A percentile compares a stretch with the other conserved stretches of the same genome.
phyloP scores from a whole-genome alignment of 257 asterid species.

The Fraxinus cuspidata region DNA sequence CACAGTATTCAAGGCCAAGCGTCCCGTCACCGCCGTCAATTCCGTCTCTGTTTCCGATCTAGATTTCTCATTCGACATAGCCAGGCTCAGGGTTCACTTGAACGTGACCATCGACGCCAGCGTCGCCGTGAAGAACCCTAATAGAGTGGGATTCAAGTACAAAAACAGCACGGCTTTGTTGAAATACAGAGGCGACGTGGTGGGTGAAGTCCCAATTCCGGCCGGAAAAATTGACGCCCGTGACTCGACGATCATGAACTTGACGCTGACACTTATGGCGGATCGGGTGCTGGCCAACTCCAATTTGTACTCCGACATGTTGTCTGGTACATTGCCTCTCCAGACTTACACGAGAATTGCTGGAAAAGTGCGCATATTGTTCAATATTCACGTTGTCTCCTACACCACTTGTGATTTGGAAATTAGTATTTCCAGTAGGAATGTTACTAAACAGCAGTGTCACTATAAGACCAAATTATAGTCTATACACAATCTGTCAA shows the following conservation, averaged over 20 bases:
- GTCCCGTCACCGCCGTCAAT: conserved; percentile 50
- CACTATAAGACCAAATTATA: conserved; percentile 58
- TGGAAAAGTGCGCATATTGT: conserved; percentile 50
- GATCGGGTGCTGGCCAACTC: conserved; percentile 53
- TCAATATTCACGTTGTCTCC: conserved; percentile 50
- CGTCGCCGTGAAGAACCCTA: conserved; percentile 56
- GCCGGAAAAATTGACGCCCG: conserved; percentile 56
- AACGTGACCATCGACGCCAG: conserved; percentile 46
- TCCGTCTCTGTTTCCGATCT: conserved; percentile 47
- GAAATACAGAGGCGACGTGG: conserved; percentile 48
- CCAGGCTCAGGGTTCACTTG: conserved; percentile 34
- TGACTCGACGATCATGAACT: conserved; percentile 38
- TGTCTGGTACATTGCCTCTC: conserved; percentile 44
- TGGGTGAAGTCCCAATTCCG: conserved; percentile 61
- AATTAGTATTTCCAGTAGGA: conserved; percentile 34
- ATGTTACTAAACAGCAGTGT: conserved; percentile 48
- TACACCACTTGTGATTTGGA: conserved; percentile 54
- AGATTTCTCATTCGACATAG: conserved; percentile 42
- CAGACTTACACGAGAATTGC: conserved; percentile 41
- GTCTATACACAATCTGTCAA: not conserved
- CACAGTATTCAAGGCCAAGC: conserved; percentile 71
- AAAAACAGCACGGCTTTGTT: conserved; percentile 45
- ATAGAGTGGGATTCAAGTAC: conserved; percentile 63
- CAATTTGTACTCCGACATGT: conserved; percentile 41
- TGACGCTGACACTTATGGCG: conserved; percentile 60